Conservation (phyloP, 352 stramenopile species). For the Blastocystis sp. region DNA sequence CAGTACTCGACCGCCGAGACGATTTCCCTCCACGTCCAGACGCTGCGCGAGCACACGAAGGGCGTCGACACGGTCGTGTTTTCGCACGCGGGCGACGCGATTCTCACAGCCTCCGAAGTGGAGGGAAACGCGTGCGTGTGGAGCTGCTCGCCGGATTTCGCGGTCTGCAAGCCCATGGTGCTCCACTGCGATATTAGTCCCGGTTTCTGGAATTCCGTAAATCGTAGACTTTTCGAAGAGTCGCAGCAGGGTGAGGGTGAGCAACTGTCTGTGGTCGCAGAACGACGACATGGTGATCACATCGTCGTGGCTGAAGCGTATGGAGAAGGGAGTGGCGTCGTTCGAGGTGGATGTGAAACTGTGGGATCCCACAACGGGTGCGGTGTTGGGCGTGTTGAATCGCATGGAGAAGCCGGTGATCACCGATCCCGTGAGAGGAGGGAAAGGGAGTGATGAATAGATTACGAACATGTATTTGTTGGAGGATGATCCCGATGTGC, state of each 20-base stretch:
- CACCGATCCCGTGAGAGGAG: background rate
- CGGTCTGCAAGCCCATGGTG: background rate
- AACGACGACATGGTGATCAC: slow-evolving; percentile 36
- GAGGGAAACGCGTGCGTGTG: slow-evolving; percentile 62
- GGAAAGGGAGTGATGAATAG: background rate
- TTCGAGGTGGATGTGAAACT: slow-evolving; percentile 68
- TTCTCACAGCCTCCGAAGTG: slow-evolving; percentile 44
- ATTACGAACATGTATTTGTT: slow-evolving; percentile 63
- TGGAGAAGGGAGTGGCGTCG: slow-evolving; percentile 23
- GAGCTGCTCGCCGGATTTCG: background rate
- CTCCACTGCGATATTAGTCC: slow-evolving; percentile 66
- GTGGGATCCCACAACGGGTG: slow-evolving; percentile 20
- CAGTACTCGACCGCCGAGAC: background rate
- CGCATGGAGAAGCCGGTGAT: slow-evolving; percentile 12
- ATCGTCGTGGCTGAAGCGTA: slow-evolving; percentile 57
- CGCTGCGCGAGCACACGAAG: slow-evolving; percentile 22
- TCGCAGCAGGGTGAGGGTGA: slow-evolving; percentile 48
- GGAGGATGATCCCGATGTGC: background rate
- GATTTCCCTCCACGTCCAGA: background rate
- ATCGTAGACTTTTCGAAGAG: slow-evolving; percentile 52
- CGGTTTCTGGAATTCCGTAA: background rate
- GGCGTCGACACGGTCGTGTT: slow-evolving; percentile 49
- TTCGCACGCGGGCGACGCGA: slow-evolving; percentile 10
- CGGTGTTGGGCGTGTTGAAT: slow-evolving; percentile 8
- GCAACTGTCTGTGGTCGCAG: slow-evolving; percentile 42